Base-by-base conservation (phyloP, 768 basidiomycete genomes). In the Paxillus involutus region DNA sequence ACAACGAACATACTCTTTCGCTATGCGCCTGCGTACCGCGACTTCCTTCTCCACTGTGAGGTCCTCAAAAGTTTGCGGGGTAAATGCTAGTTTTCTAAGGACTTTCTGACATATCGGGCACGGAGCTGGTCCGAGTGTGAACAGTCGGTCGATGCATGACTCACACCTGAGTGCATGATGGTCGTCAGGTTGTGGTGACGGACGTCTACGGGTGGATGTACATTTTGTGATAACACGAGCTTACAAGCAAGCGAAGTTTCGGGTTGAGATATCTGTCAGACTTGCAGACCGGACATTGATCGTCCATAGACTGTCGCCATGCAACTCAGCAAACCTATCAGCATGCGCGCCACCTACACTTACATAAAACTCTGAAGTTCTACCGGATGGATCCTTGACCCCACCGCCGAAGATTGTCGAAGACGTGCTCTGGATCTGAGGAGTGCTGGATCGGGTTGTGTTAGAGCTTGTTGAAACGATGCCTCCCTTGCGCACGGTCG, bases 171-270 rank as follows among this genome's bases (percentile, higher is more conserved):
- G 46, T 21, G 41, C n/a, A 16, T 17, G n/a, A 21, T 19, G 8
- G 12, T 1, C 6, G 9, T 55, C 62, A 24, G 71, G 59, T 47
- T 17, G 47, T 33, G 29, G 24, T 17, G 32, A 36, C 32, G 6
- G 9, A 45, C 35, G 29, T 29, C 24, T 19, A 21, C 24, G 32
- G 21, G 30, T 47, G 53, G 44, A 33, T 77, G 57, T 59, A 94
- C 97, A 98, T 96, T 80, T 97, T 97, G 74, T 99, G 97, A 72
- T 97, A 99, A 70, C 97, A 99, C 14, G 92, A 88, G 70, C 91
- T 94, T 62, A 99, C 94, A 46, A 98, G 81, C 37, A 99, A 78
- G 41, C 96, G 84, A 33, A 99, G 77, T 65, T 95, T 96, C 19
- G 94, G 93, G 63, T 98, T 97, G 54, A 97, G 77, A 68, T 97